Evolutionary conservation across 2,329 filamentous ascomycete species (phyloP).

Genomic region (Phaeomoniella chlamydospora): DNA sequence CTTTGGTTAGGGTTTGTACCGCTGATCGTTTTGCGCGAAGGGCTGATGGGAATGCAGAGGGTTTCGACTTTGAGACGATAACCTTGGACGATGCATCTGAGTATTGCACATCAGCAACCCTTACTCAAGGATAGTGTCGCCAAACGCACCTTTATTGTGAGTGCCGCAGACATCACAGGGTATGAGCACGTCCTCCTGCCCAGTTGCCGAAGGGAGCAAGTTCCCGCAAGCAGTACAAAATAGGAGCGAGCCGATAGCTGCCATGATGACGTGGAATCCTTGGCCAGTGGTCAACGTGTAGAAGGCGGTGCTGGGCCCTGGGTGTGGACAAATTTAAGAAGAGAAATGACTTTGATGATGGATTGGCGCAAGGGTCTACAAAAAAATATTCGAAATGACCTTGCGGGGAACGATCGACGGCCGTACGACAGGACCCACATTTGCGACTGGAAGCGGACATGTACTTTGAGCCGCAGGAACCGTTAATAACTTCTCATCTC

Average conservation of each 20-base stretch:
- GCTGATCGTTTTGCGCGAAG: conserved; percentile 76
- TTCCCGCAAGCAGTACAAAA: conserved; percentile 93
- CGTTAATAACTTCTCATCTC: too few relatives aligned
- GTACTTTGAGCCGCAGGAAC: not conserved
- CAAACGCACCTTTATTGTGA: conserved; percentile 57
- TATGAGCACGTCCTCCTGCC: conserved; percentile 59
- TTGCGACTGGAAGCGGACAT: not conserved
- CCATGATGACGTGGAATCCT: conserved; percentile 41
- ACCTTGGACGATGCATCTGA: conserved; percentile 61
- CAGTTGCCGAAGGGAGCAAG: conserved; percentile 66
- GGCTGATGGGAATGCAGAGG: conserved; percentile 79
- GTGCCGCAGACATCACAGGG: conserved; percentile 77
- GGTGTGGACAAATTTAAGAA: too few relatives aligned
- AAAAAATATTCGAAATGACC: not conserved
- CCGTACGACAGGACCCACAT: not conserved
- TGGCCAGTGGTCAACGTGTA: conserved; percentile 3
- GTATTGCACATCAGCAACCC: conserved; percentile 9
- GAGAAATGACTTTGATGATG: not conserved
- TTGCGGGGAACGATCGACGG: not conserved
- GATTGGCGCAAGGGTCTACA: not conserved
- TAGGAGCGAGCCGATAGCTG: conserved; percentile 76
- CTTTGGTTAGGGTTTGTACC: conserved; percentile 64
- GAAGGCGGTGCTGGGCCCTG: not conserved
- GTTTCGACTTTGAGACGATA: conserved; percentile 71
- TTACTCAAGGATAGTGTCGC: conserved; percentile 1